Percentiles rank a stretch among this genome's conserved stretches.
Conservation (phyloP, 1,139 yeast species). For the Pichia sp. region DNA sequence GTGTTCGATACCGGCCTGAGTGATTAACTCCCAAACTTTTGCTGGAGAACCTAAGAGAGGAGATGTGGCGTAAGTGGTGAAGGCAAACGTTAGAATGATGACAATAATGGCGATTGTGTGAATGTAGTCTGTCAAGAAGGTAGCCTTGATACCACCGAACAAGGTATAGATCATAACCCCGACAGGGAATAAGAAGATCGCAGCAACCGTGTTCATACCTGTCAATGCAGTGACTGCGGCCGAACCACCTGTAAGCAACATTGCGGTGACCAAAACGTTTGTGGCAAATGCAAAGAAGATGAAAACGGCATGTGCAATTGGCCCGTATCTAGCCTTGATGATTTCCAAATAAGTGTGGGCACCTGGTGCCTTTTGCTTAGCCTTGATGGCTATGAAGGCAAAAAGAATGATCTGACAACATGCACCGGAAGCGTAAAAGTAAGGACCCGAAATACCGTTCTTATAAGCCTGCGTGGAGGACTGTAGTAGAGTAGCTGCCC, state of each 20-base stretch:
- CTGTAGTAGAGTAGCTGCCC: conserved; percentile 35
- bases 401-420: conserved; percentile 50
- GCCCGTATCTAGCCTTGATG: conserved; percentile 46
- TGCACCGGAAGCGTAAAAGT: conserved; percentile 52
- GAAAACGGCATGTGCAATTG: conserved; percentile 29
- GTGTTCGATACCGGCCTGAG: conserved; percentile 28
- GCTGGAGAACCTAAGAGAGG: conserved; percentile 44
- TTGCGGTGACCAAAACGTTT: conserved; percentile 32
- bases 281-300: conserved; percentile 28
- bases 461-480: conserved; percentile 28
- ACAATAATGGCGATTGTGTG: conserved; percentile 30
- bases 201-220: conserved; percentile 39
- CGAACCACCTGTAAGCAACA: conserved; percentile 39
- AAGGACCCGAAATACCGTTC: conserved; percentile 41
- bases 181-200: conserved; percentile 40
- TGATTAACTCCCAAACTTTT: conserved; percentile 43
- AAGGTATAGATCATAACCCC: conserved; percentile 42
- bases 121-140: conserved; percentile 34
- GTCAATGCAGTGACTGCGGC: conserved; percentile 38
- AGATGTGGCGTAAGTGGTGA: conserved; percentile 40
- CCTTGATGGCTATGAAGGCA: conserved; percentile 50
- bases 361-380: conserved; percentile 50
- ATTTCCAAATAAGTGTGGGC: conserved; percentile 55
- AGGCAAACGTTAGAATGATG: conserved; percentile 35
- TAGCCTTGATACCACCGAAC: conserved; percentile 44